Base-by-base conservation (phyloP, 805 yeast genomes). In the Scheffersomyces coipomensis region DNA sequence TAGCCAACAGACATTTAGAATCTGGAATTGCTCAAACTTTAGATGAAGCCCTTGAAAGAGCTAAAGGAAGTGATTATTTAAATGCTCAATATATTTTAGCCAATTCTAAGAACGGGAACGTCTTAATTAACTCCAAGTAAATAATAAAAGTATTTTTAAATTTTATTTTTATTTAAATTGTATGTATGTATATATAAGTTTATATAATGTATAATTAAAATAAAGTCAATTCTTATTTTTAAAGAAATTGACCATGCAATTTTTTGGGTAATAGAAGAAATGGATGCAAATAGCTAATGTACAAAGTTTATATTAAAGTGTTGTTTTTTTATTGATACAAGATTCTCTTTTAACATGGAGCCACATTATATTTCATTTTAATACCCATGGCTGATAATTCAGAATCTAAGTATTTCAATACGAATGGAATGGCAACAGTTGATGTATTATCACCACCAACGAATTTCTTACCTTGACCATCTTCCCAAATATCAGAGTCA, bases 351-450 rank as follows among this genome's bases (percentile, higher is more conserved):
- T 45, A 52, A 34, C 45, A 46, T 26, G 89, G 96, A 38, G 76
- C 82, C 37, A 90, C 95, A 54, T 87, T 87, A 69, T 88, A 91
- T 48, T 84, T 81, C 84, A 93, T 75, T 65, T 86, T 83, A 51
- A 93, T 89, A 68, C 98, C 98, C 99, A 93, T 93, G 12, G 99
- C 98, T 13, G 95, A 81, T 51, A 93, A 76, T 65, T 93, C 99
- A 24, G 96, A 87, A 56, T 93, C 98, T 60, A 93, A 74, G 60
- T 91, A 93, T 60, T 90, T 86, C 75, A 93, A 78, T 24, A 93
- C 99, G 60, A 90, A 93, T 41, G 99, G 99, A 60, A 93, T 85
- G 33, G 97, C 97, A 48, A 93, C 93, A 1, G 96, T 85, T 3
- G 97, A 85, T n/a, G 97, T 88, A 45, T 93, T 77, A 44, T 79